Evolutionary conservation across 2,329 filamentous ascomycete genomes (phyloP).

Genomic region (Trichothecium roseum): DNA sequence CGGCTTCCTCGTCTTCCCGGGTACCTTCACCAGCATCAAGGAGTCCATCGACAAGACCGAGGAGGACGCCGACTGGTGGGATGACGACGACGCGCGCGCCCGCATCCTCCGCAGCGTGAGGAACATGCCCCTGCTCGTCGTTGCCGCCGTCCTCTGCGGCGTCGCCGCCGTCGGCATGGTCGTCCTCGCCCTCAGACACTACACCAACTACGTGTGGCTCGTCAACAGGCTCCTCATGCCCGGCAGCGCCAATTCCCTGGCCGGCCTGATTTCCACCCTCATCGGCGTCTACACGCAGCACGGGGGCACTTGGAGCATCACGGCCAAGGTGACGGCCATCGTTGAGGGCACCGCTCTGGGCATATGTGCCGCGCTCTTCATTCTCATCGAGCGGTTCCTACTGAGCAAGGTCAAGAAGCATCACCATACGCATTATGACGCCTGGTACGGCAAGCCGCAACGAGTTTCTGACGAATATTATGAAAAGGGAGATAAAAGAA

Average conservation of each 20-base stretch:
- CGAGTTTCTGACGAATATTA: background rate
- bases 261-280: constrained; percentile 37
- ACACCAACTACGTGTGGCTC: constrained; percentile 42
- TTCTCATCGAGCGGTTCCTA: constrained; percentile 19
- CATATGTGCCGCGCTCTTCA: constrained; percentile 16
- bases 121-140: constrained; percentile 28
- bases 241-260: constrained; percentile 33
- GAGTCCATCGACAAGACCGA: constrained; percentile 11
- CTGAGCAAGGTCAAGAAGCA: constrained; percentile 18
- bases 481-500: background rate
- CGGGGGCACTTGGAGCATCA: constrained; percentile 30
- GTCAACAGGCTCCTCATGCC: constrained; percentile 39
- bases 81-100: constrained; percentile 9
- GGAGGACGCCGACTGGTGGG: constrained; percentile 6
- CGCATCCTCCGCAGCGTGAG: constrained; percentile 13
- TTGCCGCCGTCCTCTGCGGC: constrained; percentile 31
- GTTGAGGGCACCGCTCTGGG: constrained; percentile 20
- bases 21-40: constrained; percentile 35
- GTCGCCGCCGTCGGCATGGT: constrained; percentile 20
- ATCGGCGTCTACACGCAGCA: constrained; percentile 39
- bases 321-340: constrained; percentile 23
- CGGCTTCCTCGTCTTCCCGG: constrained; percentile 41
- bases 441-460: constrained; percentile 1
- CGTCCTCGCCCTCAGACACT: constrained; percentile 31
- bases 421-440: constrained; percentile 14